These are phyloP conservation scores for Tricladium varicosporioides DNA, from an alignment of 2,329 filamentous ascomycete genomes.

Conservation along the genomic window DNA sequence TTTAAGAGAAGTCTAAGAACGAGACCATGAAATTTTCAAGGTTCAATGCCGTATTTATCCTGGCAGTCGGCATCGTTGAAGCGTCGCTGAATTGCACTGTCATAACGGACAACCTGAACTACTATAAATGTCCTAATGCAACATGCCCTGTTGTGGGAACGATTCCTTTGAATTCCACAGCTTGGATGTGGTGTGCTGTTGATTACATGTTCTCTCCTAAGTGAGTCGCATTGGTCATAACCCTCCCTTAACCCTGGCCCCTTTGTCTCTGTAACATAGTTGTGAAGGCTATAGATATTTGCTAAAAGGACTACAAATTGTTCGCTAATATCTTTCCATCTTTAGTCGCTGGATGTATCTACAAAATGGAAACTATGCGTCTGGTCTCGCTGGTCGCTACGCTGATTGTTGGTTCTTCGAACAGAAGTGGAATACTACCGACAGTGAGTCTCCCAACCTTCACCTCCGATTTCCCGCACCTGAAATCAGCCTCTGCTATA, in stretches of 20 bases:
- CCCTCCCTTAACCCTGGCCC: no score
- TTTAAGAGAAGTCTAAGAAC: no score
- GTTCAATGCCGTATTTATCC: no score
- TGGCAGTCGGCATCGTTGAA: background rate
- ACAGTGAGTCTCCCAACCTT: background rate
- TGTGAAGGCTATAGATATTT: no score
- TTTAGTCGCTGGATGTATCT: background rate
- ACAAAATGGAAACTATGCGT: background rate
- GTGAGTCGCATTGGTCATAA: background rate
- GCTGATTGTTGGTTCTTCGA: background rate
- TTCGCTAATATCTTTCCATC: no score
- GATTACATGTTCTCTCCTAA: background rate
- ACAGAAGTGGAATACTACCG: background rate
- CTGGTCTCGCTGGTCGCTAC: background rate
- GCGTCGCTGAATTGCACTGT: background rate
- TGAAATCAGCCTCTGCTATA: background rate
- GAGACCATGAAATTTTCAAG: no score
- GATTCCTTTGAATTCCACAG: background rate
- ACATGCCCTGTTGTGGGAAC: background rate
- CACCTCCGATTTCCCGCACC: background rate
- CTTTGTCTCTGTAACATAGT: no score
- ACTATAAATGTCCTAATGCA: background rate
- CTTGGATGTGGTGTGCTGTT: background rate
- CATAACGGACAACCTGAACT: background rate
- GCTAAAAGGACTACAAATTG: no score